Percentiles rank a stretch among this genome's conserved stretches.
These are phyloP conservation scores for Lyophyllum semitale DNA, from an alignment of 768 basidiomycete genomes.

Conservation along the genomic window DNA sequence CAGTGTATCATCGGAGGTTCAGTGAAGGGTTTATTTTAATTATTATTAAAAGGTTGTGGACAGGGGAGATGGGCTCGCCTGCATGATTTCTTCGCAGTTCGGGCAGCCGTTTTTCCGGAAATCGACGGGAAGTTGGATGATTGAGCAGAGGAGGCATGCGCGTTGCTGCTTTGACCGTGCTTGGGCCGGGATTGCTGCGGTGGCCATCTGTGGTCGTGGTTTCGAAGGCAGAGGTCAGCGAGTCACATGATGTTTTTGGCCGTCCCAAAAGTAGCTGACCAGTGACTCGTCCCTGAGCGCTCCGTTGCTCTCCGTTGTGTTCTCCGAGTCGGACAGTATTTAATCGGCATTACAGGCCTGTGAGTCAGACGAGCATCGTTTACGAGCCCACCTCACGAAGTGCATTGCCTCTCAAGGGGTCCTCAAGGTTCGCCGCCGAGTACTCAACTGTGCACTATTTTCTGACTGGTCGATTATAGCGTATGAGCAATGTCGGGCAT, in stretches of 20 bases:
- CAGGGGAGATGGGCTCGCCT: conserved; percentile 49
- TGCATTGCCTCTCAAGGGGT: neutral
- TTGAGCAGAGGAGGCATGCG: conserved; percentile 92
- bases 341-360: neutral
- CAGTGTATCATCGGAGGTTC: neutral
- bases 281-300: neutral
- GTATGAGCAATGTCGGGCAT: conserved; percentile 70
- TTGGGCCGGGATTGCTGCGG: conserved; percentile 50
- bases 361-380: neutral
- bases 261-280: neutral
- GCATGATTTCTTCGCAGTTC: conserved; percentile 94
- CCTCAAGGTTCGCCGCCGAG: neutral
- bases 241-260: conserved; percentile 5
- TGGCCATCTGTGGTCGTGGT: conserved; percentile 7
- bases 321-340: neutral
- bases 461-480: conserved; percentile 2
- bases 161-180: conserved; percentile 75
- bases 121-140: conserved; percentile 81
- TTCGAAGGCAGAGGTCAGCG: neutral
- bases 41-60: no score
- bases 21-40: neutral
- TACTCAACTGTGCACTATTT: neutral
- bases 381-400: neutral
- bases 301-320: neutral
- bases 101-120: conserved; percentile 90